Evolutionary conservation across 2,329 filamentous ascomycete genomes (phyloP), one percentile per base, ranked within the genome.

Genomic region (Dendryphion nanum): DNA sequence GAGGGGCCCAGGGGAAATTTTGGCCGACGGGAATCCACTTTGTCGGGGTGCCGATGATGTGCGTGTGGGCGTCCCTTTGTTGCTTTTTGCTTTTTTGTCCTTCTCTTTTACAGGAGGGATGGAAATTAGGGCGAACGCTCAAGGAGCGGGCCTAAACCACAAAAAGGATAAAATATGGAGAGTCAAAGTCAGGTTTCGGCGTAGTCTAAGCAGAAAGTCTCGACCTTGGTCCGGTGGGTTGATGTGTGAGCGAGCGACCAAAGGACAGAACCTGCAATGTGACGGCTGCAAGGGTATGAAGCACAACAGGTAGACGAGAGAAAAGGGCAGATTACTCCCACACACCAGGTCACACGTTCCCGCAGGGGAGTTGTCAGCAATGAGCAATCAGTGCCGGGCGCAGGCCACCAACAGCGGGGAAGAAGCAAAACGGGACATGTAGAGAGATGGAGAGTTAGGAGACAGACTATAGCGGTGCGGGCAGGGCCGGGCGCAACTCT

Each of bases 401-500:
- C 36, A 38, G 36, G 33, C 32, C 41, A 42, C 14, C 33, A 37
- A 26, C 34, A n/a, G 30, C 31, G 23, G 30, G 28, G 24, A 31
- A 33, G 20, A 5, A 20, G 14, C 28, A 32, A 33, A 37, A 18
- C 30, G 23, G 17, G 30, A 10, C 33, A 32, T 30, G 16, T 18
- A 15, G 30, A 18, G 30, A 35, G 28, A 26, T 10, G 23, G n/a
- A 10, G 23, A 10, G 3, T 8, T 26, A 26, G n/a, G 23, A 26
- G n/a, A n/a, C n/a, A 17, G 35, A 35, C 20, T 37, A 35, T 33
- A 20, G 35, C 34, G 40, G 44, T 32, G 40, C 28, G 35, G 40
- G 28, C 19, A 26, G 37, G 19, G 35, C 38, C 40, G 45, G 35
- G 26, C 38, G 47, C 50, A 40, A 44, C 38, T 51, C 45, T 50